Percentiles rank a stretch among this genome's conserved stretches.
These are phyloP conservation scores for Vanderwaltozyma verrucispora DNA, from an alignment of 805 yeast genomes.

Conservation along the genomic window DNA sequence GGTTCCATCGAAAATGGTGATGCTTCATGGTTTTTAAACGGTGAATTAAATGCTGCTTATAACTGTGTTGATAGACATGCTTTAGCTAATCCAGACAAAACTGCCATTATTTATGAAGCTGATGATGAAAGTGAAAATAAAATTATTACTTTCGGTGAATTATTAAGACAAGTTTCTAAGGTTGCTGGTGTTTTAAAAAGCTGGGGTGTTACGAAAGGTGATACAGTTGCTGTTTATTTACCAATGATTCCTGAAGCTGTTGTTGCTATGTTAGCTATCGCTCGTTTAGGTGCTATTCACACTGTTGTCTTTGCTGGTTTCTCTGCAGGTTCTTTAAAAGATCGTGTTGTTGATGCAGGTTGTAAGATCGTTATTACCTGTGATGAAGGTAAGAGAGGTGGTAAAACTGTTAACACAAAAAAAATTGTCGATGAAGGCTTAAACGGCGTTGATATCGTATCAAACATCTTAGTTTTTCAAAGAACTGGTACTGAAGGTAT, in stretches of 20 bases:
- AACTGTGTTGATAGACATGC: constrained; percentile 97
- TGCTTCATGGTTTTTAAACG: constrained; percentile 88
- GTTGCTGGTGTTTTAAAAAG: constrained; percentile 74
- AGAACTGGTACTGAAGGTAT: constrained; percentile 74
- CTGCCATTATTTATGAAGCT: constrained; percentile 85
- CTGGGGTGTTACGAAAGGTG: constrained; percentile 90
- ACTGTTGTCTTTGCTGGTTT: constrained; percentile 97
- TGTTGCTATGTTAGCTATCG: constrained; percentile 87
- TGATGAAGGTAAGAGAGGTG: constrained; percentile 94
- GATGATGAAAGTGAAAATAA: constrained; percentile 74
- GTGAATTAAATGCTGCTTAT: constrained; percentile 85
- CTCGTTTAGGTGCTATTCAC: constrained; percentile 91
- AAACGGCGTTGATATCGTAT: constrained; percentile 57
- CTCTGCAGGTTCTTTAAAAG: constrained; percentile 83
- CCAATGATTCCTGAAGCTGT: constrained; percentile 98
- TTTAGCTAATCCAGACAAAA: constrained; percentile 69
- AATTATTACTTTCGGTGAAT: constrained; percentile 74
- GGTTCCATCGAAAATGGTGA: constrained; percentile 71
- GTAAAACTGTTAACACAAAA: constrained; percentile 84
- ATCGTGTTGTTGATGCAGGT: constrained; percentile 81
- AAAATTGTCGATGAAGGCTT: constrained; percentile 93
- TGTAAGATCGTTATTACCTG: constrained; percentile 83
- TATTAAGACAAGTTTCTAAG: constrained; percentile 72
- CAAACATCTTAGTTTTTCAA: constrained; percentile 76
- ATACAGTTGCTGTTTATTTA: constrained; percentile 88